Percentiles rank a stretch among this genome's conserved stretches.
Conservation (phyloP, 805 yeast species). For the Monosporozyma solicola region DNA sequence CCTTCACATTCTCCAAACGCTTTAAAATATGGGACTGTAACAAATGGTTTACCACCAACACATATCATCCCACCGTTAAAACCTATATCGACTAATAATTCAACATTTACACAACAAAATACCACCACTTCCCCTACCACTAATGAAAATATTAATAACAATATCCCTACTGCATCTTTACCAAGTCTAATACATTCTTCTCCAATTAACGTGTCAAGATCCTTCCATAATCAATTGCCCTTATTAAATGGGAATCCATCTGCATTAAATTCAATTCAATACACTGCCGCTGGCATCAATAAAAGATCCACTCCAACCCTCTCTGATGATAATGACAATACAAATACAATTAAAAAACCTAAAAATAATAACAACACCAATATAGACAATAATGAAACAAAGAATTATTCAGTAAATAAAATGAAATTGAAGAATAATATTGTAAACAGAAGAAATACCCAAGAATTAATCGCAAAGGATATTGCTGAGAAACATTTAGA, state of each 20-base stretch:
- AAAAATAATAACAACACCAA: neutral
- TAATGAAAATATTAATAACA: neutral
- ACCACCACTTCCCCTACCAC: neutral
- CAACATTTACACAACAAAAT: conserved; percentile 3
- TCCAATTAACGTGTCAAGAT: neutral
- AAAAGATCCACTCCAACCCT: neutral
- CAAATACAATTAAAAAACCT: neutral
- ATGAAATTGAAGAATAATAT: conserved; percentile 5
- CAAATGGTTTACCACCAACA: neutral
- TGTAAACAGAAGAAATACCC: conserved; percentile 9
- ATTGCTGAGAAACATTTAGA: conserved; percentile 26
- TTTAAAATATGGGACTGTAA: neutral
- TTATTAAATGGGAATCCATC: conserved; percentile 6
- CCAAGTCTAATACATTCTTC: conserved; percentile 1
- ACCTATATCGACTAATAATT: conserved; percentile 1
- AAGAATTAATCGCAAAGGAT: conserved; percentile 24
- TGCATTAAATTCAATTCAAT: conserved; percentile 1
- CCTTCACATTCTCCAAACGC: neutral
- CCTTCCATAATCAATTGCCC: conserved; percentile 5
- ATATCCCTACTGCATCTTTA: conserved; percentile 4
- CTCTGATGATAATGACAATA: conserved; percentile 3
- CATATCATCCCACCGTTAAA: neutral
- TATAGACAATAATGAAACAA: neutral
- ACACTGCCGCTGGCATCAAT: neutral
- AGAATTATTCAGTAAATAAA: neutral